Evolutionary conservation across 176 grass and related monocot genomes (phyloP).

Genomic region (Hordeum marinum): DNA sequence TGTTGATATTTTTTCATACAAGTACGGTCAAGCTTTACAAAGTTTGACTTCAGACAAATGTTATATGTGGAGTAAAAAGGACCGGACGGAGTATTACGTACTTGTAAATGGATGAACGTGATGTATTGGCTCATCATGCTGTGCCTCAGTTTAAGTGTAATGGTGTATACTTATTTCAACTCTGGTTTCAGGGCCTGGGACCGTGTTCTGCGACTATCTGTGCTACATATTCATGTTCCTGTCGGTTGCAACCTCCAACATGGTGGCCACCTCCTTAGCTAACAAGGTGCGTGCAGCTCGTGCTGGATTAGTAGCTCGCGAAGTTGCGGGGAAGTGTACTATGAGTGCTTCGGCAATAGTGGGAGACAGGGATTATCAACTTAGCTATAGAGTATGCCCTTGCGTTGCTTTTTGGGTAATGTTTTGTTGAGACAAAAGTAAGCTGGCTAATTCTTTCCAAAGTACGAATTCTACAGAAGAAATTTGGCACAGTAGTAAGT

Average conservation of each 20-base stretch:
- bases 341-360: background rate
- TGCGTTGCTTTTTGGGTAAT: background rate
- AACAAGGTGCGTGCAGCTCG: constrained; percentile 52
- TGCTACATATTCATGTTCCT: constrained; percentile 98
- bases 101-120: too few species aligned
- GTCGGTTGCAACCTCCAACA: constrained; percentile 83
- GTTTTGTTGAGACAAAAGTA: background rate
- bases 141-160: background rate
- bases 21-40: too few species aligned
- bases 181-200: constrained; percentile 62
- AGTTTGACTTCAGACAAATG: too few species aligned
- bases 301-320: background rate
- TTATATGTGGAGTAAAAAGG: too few species aligned
- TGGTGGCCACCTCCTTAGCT: constrained; percentile 91
- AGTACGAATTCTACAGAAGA: background rate
- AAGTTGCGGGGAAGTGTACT: background rate
- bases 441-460: background rate
- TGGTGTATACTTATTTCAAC: background rate
- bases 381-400: background rate
- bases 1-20: too few species aligned
- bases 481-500: background rate
- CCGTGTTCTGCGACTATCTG: constrained; percentile 91
- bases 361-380: background rate
- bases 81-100: too few species aligned
- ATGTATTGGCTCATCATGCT: background rate